Conservation (phyloP, 2,329 filamentous ascomycete genomes). For the Emmonsiellopsis sp. region DNA sequence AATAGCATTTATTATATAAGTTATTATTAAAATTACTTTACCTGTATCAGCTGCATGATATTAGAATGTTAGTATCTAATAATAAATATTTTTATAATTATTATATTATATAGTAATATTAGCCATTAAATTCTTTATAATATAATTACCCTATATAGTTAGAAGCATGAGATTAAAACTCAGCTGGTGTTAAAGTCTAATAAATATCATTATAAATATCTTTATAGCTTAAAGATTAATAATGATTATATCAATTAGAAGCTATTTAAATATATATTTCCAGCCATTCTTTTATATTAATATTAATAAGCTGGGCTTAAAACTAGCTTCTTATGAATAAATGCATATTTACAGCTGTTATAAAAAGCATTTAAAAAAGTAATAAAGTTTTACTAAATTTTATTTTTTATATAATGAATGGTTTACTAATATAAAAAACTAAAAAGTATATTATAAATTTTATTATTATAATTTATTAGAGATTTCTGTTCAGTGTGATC, state of each 20-base stretch:
- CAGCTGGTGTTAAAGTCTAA: not conserved
- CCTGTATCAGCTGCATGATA: not conserved
- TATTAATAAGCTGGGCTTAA: not conserved
- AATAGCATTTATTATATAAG: not conserved
- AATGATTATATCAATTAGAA: not conserved
- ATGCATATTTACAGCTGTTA: not conserved
- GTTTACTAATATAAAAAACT: not conserved
- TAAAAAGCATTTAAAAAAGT: not conserved
- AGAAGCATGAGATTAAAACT: not conserved
- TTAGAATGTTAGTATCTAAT: not conserved
- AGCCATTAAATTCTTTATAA: not conserved
- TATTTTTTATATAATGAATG: not conserved
- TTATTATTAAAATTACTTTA: not conserved
- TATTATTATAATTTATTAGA: not conserved
- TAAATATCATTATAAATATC: not conserved
- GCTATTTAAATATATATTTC: not conserved
- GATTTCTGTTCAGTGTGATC: not conserved
- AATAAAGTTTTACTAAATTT: not conserved
- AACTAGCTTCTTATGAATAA: not conserved
- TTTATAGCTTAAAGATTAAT: not conserved
- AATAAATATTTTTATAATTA: not conserved
- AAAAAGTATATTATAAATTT: not conserved
- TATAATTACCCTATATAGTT: not conserved
- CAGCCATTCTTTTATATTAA: not conserved
- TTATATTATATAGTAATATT: not conserved